Base-by-base conservation (phyloP, 345 rosid genomes). In the Lumnitzera littorea region DNA sequence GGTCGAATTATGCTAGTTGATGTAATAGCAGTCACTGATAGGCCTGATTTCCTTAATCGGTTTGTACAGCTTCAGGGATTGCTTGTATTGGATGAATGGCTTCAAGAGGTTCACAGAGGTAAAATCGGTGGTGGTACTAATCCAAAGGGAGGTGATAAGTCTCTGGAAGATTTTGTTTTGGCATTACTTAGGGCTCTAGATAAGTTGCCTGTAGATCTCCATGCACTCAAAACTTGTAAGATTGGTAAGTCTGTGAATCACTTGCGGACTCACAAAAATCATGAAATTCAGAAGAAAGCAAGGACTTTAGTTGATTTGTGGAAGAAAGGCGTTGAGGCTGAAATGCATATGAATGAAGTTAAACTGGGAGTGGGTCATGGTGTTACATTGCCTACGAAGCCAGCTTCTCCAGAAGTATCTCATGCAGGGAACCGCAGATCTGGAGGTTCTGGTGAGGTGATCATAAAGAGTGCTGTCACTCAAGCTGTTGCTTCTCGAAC, bases 241-340 rank as follows among this genome's bases (percentile, higher is more conserved):
- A 82, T 87, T 48, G 98, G 98, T 36, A 87, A 85, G 72, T 87
- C 96, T 11, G 98, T 92, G 68, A 92, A 92, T 79, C 87, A 81
- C 77, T 59, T 92, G 60, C 85, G 98, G 15, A 57, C 84, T 11
- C 97, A 85, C 67, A 89, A 85, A 64, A 87, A 87, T 55, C 66
- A 76, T 50, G 96, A 92, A 59, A 87, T 92, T 67, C 94, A 87
- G 74, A 92, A 77, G 80, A 92, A 92, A 62, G 94, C 96, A 24
- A 80, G 96, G 72, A 80, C 87, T 61, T 78, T 92, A 55, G 98
- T 92, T 63, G 98, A 92, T 70, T 85, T 86, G 4, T 92, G 98
- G 96, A 92, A 92, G 82, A 92, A 82, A 67, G 84, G 95, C 15
- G 98, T 92, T 27, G 98, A 92, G 70, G 90, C 86, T 69, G 98